Conservation (phyloP, 2,329 filamentous ascomycete genomes). For the Ceratocystis harringtonii region DNA sequence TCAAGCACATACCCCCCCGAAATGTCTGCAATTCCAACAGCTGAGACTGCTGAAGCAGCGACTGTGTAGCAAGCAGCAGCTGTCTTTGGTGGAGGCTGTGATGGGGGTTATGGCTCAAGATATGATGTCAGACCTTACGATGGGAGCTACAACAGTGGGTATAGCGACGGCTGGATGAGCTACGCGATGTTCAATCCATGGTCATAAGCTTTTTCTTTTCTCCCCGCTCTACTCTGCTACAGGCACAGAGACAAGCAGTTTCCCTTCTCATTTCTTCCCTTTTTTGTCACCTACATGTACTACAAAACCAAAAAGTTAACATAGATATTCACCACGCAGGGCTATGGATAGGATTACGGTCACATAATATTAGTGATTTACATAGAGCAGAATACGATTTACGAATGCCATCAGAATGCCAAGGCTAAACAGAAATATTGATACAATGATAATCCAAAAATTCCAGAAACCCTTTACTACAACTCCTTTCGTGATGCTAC, state of each 20-base stretch:
- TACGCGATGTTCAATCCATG: not conserved
- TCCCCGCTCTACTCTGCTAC: not conserved
- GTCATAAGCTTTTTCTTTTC: not conserved
- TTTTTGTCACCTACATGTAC: not conserved
- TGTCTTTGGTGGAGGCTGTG: not conserved
- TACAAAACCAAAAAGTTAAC: not conserved
- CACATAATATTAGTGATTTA: not conserved
- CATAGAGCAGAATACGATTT: not conserved
- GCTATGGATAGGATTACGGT: not conserved
- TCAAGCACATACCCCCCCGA: not conserved
- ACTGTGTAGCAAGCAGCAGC: not conserved
- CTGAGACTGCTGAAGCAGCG: not conserved
- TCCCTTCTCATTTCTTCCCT: not conserved
- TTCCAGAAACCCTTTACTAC: not conserved
- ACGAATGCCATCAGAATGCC: not conserved
- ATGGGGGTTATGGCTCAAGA: not conserved
- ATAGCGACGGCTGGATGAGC: not conserved
- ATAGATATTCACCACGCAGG: not conserved
- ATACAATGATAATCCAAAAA: not conserved
- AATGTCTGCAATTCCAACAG: not conserved
- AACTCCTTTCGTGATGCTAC: not conserved
- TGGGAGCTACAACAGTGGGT: not conserved
- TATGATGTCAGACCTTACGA: not conserved
- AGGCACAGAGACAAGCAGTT: too few relatives aligned
- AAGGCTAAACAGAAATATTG: not conserved